phyloP scores from a whole-genome alignment of 129 eudicot genomes.

The Flaveria robusta region DNA sequence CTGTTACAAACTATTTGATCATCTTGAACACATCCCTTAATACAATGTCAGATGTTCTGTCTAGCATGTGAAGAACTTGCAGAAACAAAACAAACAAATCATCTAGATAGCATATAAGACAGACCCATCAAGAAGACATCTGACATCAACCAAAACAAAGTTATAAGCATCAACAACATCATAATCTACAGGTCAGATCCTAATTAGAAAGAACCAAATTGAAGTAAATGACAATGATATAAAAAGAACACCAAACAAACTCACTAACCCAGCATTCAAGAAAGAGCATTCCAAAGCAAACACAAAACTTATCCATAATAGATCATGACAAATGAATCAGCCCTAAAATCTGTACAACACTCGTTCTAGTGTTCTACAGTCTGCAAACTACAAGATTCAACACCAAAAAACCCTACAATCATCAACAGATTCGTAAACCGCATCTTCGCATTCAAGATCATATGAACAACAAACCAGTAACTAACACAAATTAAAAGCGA shows the following conservation, averaged over 20 bases:
- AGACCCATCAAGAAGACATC: background rate
- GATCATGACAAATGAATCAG: background rate
- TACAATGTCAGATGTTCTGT: conserved; percentile 9
- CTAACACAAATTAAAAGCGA: conserved; percentile 8
- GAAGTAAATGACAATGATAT: conserved; percentile 2
- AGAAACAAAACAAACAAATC: conserved; percentile 1
- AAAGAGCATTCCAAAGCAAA: background rate
- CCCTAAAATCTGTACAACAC: background rate
- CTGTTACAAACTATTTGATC: conserved; percentile 16
- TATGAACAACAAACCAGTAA: background rate
- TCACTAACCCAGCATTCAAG: background rate
- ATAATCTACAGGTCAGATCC: conserved; percentile 18
- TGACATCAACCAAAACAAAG: conserved; percentile 2
- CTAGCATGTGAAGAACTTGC: conserved; percentile 5
- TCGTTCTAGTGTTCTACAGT: background rate
- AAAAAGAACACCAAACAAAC: background rate
- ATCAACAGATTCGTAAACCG: conserved; percentile 10
- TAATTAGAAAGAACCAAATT: background rate
- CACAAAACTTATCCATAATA: conserved; percentile 14
- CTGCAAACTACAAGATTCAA: background rate
- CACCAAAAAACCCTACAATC: conserved; percentile 25
- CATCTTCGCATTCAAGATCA: conserved; percentile 7
- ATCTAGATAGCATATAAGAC: background rate
- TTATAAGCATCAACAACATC: background rate
- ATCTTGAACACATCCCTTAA: background rate